phyloP scores from a whole-genome alignment of 108 stramenopile species.

The Skeletonema tropicum region DNA sequence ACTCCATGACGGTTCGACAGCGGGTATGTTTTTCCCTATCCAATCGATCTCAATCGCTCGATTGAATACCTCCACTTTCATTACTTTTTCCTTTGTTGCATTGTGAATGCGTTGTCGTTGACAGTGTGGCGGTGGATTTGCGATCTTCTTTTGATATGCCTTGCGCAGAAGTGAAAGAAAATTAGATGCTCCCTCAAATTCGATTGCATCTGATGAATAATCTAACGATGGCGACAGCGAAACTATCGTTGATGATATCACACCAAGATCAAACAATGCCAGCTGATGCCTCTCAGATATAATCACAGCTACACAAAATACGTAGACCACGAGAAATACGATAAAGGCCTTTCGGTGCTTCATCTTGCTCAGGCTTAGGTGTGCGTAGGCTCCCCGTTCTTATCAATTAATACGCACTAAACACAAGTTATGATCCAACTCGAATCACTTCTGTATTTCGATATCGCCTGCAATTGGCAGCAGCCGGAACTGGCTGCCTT shows the following conservation, averaged over 20 bases:
- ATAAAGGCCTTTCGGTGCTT: too few species aligned
- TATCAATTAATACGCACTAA: too few species aligned
- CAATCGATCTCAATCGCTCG: slow-evolving; percentile 7
- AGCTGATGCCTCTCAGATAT: background rate
- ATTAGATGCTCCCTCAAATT: slow-evolving; percentile 5
- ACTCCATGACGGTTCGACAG: slow-evolving; percentile 11
- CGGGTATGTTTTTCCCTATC: background rate
- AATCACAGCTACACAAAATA: background rate
- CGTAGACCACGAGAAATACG: too few species aligned
- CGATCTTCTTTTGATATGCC: background rate
- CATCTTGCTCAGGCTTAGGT: too few species aligned
- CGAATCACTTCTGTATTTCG: too few species aligned
- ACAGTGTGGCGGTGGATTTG: slow-evolving; percentile 10
- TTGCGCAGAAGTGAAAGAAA: background rate
- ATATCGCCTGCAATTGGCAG: too few species aligned
- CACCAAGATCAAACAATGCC: background rate
- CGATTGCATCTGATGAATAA: background rate
- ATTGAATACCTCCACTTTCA: slow-evolving; percentile 4
- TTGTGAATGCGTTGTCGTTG: background rate
- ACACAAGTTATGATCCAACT: too few species aligned
- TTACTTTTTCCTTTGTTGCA: background rate
- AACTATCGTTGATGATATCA: background rate
- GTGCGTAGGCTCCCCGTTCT: too few species aligned
- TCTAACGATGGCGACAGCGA: background rate
- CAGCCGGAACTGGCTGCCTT: too few species aligned